These are phyloP conservation scores for Leishmania tropica DNA, from an alignment of 208 protist genomes.

Conservation along the genomic window DNA sequence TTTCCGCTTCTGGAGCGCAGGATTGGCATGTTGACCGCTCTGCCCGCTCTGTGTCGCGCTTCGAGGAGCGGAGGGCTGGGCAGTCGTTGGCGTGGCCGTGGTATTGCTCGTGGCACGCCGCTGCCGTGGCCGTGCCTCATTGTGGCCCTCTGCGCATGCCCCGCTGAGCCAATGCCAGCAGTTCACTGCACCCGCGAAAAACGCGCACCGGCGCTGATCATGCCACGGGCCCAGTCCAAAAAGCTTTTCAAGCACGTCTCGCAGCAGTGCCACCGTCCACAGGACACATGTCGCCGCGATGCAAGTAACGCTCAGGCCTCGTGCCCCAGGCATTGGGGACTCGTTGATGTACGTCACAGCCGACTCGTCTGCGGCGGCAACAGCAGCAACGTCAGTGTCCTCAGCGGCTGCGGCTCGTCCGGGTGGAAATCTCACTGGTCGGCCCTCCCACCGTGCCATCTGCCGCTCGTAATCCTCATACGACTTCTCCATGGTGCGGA, in stretches of 20 bases:
- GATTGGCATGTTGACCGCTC: background rate
- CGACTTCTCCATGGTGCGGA: constrained; percentile 27
- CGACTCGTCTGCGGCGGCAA: background rate
- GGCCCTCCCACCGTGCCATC: background rate
- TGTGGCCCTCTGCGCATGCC: background rate
- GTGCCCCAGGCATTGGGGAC: background rate
- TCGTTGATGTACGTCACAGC: background rate
- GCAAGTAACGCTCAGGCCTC: constrained; percentile 9
- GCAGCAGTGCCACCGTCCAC: constrained; percentile 28
- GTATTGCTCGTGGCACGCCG: background rate
- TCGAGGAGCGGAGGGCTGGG: background rate
- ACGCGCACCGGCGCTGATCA: constrained; percentile 1
- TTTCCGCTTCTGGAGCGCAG: background rate
- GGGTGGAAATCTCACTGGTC: too few species aligned
- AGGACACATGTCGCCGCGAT: constrained; percentile 9
- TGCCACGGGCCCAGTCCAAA: constrained; percentile 11
- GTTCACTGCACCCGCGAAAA: background rate
- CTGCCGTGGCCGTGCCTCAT: background rate
- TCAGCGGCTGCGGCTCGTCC: background rate
- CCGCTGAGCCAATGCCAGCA: background rate
- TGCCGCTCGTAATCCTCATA: constrained; percentile 3
- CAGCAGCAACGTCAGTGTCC: background rate
- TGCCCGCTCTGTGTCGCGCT: background rate
- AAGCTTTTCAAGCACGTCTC: constrained; percentile 23
- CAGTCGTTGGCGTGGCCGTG: background rate